Conservation (phyloP, 495 filamentous ascomycete species). For the Glonium stellatum region DNA sequence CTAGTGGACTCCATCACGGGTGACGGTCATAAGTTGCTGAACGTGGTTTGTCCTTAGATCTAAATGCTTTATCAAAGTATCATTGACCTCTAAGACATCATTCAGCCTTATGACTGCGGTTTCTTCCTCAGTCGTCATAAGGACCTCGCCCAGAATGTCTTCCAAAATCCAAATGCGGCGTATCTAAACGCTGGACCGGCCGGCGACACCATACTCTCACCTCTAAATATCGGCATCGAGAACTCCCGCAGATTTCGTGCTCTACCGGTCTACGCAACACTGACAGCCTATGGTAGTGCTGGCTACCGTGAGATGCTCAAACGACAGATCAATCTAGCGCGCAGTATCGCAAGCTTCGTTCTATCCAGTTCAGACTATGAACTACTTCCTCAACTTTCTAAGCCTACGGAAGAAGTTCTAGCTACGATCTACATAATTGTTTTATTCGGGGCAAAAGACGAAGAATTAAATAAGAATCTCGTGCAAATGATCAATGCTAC, state of each 20-base stretch:
- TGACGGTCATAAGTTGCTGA: conserved; percentile 88
- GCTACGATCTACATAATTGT: conserved; percentile 65
- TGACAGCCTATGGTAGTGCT: conserved; percentile 63
- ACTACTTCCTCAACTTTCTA: conserved; percentile 48
- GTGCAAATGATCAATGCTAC: conserved; percentile 65
- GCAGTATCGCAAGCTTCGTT: conserved; percentile 58
- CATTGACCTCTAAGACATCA: background rate
- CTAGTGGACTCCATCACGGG: conserved; percentile 79
- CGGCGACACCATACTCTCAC: conserved; percentile 56
- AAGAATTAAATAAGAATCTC: conserved; percentile 56
- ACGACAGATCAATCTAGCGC: conserved; percentile 63
- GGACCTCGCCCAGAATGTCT: conserved; percentile 52
- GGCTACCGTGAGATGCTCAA: conserved; percentile 67
- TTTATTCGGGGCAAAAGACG: conserved; percentile 69
- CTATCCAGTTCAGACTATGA: conserved; percentile 54
- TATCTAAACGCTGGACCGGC: conserved; percentile 53
- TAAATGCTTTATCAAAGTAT: conserved; percentile 2
- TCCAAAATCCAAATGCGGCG: conserved; percentile 77
- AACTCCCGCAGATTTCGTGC: conserved; percentile 89
- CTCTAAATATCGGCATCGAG: conserved; percentile 81
- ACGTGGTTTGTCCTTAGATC: conserved; percentile 54
- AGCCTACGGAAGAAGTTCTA: conserved; percentile 33
- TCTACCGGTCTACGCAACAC: conserved; percentile 75
- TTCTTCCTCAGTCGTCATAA: conserved; percentile 72
- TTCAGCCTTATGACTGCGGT: conserved; percentile 79